A percentile compares a stretch with the other conserved stretches of the same genome.
phyloP scores from a whole-genome alignment of 2,329 filamentous ascomycete genomes.

The Alternaria novae-zelandiae region DNA sequence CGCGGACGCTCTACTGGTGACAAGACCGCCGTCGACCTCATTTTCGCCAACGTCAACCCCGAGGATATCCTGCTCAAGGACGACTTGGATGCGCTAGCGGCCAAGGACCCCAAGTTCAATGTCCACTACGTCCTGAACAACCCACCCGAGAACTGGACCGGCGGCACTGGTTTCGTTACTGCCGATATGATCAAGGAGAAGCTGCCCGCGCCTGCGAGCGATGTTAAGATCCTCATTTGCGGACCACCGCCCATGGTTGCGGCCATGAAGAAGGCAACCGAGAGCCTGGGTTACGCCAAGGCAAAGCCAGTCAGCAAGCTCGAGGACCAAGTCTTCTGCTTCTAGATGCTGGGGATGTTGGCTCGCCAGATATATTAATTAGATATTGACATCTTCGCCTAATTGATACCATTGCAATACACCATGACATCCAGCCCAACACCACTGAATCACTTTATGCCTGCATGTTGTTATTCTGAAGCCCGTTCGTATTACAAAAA shows the following conservation, averaged over 20 bases:
- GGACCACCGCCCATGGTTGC: conserved; percentile 96
- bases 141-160: conserved; percentile 88
- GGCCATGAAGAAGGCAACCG: conserved; percentile 95
- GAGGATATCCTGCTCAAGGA: conserved; percentile 94
- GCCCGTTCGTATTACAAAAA: too few relatives aligned
- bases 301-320: conserved; percentile 95
- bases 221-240: conserved; percentile 93
- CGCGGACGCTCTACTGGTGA: conserved; percentile 77
- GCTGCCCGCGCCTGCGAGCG: conserved; percentile 80
- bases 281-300: conserved; percentile 89
- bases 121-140: conserved; percentile 97
- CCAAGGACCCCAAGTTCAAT: conserved; percentile 80
- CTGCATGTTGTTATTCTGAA: not conserved
- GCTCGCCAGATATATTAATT: not conserved
- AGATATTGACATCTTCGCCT: not conserved
- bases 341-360: conserved; percentile 58
- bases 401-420: not conserved
- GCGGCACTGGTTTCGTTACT: conserved; percentile 93
- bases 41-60: conserved; percentile 94
- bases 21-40: conserved; percentile 82
- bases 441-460: not conserved
- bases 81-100: conserved; percentile 80
- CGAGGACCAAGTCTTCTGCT: conserved; percentile 96
- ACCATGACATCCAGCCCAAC: not conserved
- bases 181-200: conserved; percentile 91